Evolutionary conservation across 352 stramenopile species (phyloP).

Genomic region (Globisporangium middletonii): DNA sequence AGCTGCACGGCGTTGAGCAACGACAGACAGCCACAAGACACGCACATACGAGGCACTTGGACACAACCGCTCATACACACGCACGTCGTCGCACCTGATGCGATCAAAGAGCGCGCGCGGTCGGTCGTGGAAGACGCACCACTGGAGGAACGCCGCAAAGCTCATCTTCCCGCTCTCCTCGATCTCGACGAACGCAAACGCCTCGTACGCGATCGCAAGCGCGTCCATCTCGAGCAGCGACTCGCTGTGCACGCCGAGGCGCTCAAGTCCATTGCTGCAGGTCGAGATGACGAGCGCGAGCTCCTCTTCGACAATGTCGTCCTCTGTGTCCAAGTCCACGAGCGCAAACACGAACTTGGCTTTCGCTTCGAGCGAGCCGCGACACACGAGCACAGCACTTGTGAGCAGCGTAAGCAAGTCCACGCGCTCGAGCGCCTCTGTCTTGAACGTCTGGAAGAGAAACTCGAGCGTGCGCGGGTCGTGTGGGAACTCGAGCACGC

Average conservation of each 20-base stretch:
- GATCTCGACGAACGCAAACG: constrained; percentile 55
- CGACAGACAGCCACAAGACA: not conserved
- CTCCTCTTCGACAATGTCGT: constrained; percentile 69
- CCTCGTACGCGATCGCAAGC: constrained; percentile 52
- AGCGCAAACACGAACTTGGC: constrained; percentile 55
- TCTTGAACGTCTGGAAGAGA: constrained; percentile 42
- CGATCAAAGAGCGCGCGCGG: constrained; percentile 47
- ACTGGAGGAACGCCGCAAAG: constrained; percentile 52
- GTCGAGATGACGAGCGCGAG: constrained; percentile 58
- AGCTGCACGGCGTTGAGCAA: constrained; percentile 16
- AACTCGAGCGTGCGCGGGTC: constrained; percentile 29
- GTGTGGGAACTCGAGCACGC: constrained; percentile 45
- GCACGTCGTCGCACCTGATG: constrained; percentile 29
- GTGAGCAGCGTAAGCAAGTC: constrained; percentile 57
- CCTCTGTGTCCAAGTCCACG: constrained; percentile 67
- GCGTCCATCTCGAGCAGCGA: constrained; percentile 38
- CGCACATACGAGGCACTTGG: not conserved
- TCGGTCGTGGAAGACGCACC: constrained; percentile 60
- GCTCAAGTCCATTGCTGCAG: constrained; percentile 35
- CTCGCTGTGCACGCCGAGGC: constrained; percentile 23
- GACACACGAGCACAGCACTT: constrained; percentile 33
- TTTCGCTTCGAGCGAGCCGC: constrained; percentile 45
- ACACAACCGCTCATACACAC: not conserved
- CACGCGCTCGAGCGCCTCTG: constrained; percentile 23
- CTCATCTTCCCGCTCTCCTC: constrained; percentile 70